A percentile compares a stretch with the other conserved stretches of the same genome.
phyloP scores from a whole-genome alignment of 352 stramenopile species.

The Halophytophthora polymorphica region DNA sequence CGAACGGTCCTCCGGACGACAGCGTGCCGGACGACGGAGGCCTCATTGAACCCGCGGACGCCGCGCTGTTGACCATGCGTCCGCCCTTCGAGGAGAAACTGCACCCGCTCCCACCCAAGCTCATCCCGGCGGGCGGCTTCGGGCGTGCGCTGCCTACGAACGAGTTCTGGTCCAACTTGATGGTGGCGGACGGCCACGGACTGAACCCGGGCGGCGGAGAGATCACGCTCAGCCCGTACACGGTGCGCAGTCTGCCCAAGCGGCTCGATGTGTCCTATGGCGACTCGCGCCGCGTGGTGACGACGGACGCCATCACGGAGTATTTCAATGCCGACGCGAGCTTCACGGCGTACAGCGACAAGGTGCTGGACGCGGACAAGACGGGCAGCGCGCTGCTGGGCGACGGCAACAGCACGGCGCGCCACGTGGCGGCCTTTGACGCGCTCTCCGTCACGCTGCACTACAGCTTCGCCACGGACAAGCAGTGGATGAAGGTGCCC shows the following conservation, averaged over 20 bases:
- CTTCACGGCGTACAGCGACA: constrained; percentile 60
- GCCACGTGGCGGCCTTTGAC: constrained; percentile 68
- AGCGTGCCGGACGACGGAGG: background rate
- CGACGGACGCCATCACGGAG: constrained; percentile 56
- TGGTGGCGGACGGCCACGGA: constrained; percentile 72
- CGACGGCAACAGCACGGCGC: constrained; percentile 60
- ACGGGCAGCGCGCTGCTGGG: constrained; percentile 34
- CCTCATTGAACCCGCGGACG: constrained; percentile 23
- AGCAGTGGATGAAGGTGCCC: constrained; percentile 46
- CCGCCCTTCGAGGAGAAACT: constrained; percentile 52
- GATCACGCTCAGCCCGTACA: constrained; percentile 84
- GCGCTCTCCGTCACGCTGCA: constrained; percentile 60
- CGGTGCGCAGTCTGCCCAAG: constrained; percentile 61
- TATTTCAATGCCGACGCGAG: constrained; percentile 80
- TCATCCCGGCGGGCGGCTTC: constrained; percentile 46
- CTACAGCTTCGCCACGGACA: constrained; percentile 46
- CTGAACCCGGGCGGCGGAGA: constrained; percentile 67
- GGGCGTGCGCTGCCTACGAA: constrained; percentile 75
- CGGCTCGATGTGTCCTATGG: constrained; percentile 82
- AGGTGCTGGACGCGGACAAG: constrained; percentile 14
- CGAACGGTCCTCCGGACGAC: background rate
- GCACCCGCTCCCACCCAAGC: constrained; percentile 59
- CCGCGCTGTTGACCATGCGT: constrained; percentile 49
- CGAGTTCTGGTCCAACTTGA: constrained; percentile 88
- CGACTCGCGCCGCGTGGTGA: constrained; percentile 68